Evolutionary conservation across 2,329 filamentous ascomycete genomes (phyloP).

Genomic region (Didymella exigua): DNA sequence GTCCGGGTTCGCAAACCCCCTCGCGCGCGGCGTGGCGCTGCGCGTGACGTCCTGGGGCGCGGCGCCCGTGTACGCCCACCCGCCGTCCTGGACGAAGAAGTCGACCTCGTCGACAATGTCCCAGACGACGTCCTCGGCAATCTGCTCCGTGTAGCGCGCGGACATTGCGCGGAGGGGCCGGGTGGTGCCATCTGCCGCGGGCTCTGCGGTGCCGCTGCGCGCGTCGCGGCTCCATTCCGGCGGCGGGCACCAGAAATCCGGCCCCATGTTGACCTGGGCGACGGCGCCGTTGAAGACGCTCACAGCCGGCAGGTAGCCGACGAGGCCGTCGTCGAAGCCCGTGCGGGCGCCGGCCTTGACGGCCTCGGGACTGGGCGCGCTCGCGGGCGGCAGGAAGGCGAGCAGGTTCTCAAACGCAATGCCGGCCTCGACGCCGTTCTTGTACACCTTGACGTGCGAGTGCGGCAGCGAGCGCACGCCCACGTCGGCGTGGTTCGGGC

Average conservation of each 20-base stretch:
- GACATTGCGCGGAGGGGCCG: slow-evolving; percentile 64
- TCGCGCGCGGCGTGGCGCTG: slow-evolving; percentile 45
- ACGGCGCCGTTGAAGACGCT: slow-evolving; percentile 91
- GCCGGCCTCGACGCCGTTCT: slow-evolving; percentile 86
- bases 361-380: slow-evolving; percentile 70
- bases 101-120: slow-evolving; percentile 95
- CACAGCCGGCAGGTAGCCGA: slow-evolving; percentile 94
- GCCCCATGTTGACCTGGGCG: slow-evolving; percentile 92
- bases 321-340: slow-evolving; percentile 89
- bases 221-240: no score
- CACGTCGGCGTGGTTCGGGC: slow-evolving; percentile 72
- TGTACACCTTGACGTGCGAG: slow-evolving; percentile 87
- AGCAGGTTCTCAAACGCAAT: slow-evolving; percentile 87
- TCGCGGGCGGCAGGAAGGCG: slow-evolving; percentile 89
- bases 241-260: slow-evolving; percentile 89
- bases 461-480: slow-evolving; percentile 85
- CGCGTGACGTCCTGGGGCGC: slow-evolving; percentile 38
- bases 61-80: slow-evolving; percentile 50
- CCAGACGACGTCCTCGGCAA: slow-evolving; percentile 90
- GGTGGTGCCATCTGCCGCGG: slow-evolving; percentile 23
- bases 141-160: slow-evolving; percentile 88
- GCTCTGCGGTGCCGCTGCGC: no score
- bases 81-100: slow-evolving; percentile 76
- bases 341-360: slow-evolving; percentile 77
- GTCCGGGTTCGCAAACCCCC: slow-evolving; percentile 47